Evolutionary conservation across 2,329 filamentous ascomycete genomes (phyloP).

Genomic region (Aspergillus amoenus): DNA sequence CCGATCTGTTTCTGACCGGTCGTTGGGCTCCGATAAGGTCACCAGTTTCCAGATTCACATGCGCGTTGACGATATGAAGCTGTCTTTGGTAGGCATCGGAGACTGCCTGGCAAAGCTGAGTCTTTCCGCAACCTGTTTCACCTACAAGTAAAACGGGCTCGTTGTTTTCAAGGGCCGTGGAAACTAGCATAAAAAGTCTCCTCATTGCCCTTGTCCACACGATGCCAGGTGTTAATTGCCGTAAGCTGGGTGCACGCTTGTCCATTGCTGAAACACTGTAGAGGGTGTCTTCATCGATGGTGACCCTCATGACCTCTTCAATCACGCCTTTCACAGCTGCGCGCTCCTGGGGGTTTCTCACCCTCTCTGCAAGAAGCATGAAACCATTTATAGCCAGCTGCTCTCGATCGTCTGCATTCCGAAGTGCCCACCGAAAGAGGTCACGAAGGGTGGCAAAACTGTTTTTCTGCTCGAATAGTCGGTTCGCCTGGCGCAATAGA

Average conservation of each 20-base stretch:
- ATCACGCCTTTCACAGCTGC: constrained; percentile 82
- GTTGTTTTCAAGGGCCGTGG: constrained; percentile 79
- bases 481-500: constrained; percentile 79
- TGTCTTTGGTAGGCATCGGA: constrained; percentile 75
- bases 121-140: constrained; percentile 97
- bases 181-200: constrained; percentile 84
- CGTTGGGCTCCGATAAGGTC: constrained; percentile 95
- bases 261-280: constrained; percentile 65
- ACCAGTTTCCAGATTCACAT: constrained; percentile 96
- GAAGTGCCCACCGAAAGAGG: constrained; percentile 89
- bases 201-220: constrained; percentile 97
- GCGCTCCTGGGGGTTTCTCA: constrained; percentile 86
- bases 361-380: constrained; percentile 92
- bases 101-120: constrained; percentile 88
- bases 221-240: constrained; percentile 49
- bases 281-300: constrained; percentile 69
- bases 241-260: constrained; percentile 52
- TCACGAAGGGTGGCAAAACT: constrained; percentile 96
- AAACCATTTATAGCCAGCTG: constrained; percentile 90
- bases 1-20: constrained; percentile 80
- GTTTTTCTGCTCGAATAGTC: constrained; percentile 94
- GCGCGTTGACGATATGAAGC: constrained; percentile 89
- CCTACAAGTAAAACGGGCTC: constrained; percentile 93
- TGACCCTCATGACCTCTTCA: constrained; percentile 85
- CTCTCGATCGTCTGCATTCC: constrained; percentile 79